Evolutionary conservation across 148 eudicot species (phyloP), one percentile per base, ranked within the genome.

Genomic region (Camellia japonica): DNA sequence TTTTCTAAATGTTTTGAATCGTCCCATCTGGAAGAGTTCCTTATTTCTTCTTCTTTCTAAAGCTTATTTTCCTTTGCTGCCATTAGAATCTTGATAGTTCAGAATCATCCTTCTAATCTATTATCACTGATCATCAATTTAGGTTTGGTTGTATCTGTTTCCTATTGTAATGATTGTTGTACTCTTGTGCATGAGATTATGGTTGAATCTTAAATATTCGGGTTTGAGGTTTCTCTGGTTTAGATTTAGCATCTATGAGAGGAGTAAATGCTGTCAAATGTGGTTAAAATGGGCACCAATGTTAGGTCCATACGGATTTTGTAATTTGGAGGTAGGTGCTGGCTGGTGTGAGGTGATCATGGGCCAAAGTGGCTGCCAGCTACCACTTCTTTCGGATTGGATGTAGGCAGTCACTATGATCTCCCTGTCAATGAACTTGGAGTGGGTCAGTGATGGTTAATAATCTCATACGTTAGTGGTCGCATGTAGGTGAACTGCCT

Each of bases 221-320:
- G 15, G 13, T 14, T 56, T 56, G 60, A 56, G 60, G 60, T 56
- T 56, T 56, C 16, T 11, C 5, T 44, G 18, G 54, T 46, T 44
- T 69, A 14, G 49, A 51, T 69, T 46, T 69, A 44, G 30, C 42
- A 49, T 47, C 42, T 19, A 20, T 20, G 59, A 5, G 16, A 60
- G 3, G 8, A 71, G 75, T 10, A 47, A 16, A 71, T 71, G 58
- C 74, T 71, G 74, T 15, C 56, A 68, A 44, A 44, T 68, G 51
- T 49, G 19, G 41, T 71, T n/a, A 7, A 51, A 19, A 71, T 11
- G 14, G 15, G 38, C n/a, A 60, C 20, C 19, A 60, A 5, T 4
- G 64, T 4, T 60, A 4, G n/a, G 20, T 19, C 19, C 4, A 60
- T 60, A 15, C 1, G 7, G 7, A 4, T 15, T 5, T 60, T 15